Percentiles rank a stretch among this genome's conserved stretches.
Evolutionary conservation across 2,329 filamentous ascomycete species (phyloP).

Genomic region (Calonectria pteridis): DNA sequence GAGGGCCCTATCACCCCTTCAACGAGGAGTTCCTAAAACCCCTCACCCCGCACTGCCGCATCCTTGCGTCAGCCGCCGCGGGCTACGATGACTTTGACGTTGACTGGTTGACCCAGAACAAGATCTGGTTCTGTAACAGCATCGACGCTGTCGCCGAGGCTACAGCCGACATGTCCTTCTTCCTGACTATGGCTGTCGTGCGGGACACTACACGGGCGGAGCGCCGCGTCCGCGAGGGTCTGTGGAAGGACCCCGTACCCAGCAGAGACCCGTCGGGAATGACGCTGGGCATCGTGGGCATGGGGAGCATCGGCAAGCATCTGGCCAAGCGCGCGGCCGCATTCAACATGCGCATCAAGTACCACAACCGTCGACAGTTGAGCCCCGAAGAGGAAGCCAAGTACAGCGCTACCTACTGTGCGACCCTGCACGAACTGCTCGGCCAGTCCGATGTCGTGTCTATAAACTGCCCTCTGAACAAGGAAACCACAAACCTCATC

Average conservation of each 20-base stretch:
- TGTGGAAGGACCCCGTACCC: slow-evolving; percentile 53
- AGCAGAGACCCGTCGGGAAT: slow-evolving; percentile 57
- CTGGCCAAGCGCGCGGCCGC: slow-evolving; percentile 53
- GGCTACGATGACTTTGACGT: slow-evolving; percentile 63
- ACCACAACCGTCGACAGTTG: slow-evolving; percentile 56
- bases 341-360: slow-evolving; percentile 59
- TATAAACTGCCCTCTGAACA: slow-evolving; percentile 56
- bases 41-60: slow-evolving; percentile 56
- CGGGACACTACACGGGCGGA: slow-evolving; percentile 59
- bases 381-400: slow-evolving; percentile 49
- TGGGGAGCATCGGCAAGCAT: slow-evolving; percentile 61
- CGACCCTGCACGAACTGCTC: slow-evolving; percentile 55
- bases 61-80: slow-evolving; percentile 61
- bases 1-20: slow-evolving; percentile 62
- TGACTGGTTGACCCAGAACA: slow-evolving; percentile 54
- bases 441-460: slow-evolving; percentile 55
- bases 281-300: slow-evolving; percentile 61
- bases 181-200: slow-evolving; percentile 51
- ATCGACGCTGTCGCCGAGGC: slow-evolving; percentile 66
- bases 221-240: slow-evolving; percentile 50
- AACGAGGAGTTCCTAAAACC: slow-evolving; percentile 56
- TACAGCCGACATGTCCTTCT: slow-evolving; percentile 62
- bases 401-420: slow-evolving; percentile 52
- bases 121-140: slow-evolving; percentile 67
- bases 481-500: slow-evolving; percentile 55